phyloP scores from a whole-genome alignment of 805 yeast genomes.

The Candida bentonensis region DNA sequence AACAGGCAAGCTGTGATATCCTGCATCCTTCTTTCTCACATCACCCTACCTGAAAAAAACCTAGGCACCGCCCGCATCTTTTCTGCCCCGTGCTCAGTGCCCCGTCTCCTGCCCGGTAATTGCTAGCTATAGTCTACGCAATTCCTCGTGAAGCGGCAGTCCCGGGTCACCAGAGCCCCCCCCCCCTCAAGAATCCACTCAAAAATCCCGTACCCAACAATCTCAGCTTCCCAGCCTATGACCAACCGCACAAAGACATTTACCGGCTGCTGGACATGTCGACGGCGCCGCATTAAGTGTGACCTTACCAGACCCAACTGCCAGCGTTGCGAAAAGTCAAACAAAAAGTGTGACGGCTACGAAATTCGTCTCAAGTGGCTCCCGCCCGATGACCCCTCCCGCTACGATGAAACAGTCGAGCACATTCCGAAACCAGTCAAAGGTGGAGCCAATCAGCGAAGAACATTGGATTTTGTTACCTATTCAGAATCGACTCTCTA shows the following conservation, averaged over 20 bases:
- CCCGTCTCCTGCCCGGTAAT: too few relatives aligned
- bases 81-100: too few relatives aligned
- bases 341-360: conserved; percentile 67
- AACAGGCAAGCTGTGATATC: too few relatives aligned
- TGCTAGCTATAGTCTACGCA: too few relatives aligned
- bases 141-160: too few relatives aligned
- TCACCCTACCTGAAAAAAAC: too few relatives aligned
- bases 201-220: too few relatives aligned
- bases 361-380: conserved; percentile 72
- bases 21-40: too few relatives aligned
- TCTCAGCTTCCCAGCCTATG: too few relatives aligned
- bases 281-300: conserved; percentile 68
- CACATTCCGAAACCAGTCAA: neutral
- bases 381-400: conserved; percentile 11
- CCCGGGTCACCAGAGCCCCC: too few relatives aligned
- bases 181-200: too few relatives aligned
- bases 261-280: conserved; percentile 81
- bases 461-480: conserved; percentile 59
- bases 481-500: conserved; percentile 49
- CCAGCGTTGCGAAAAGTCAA: conserved; percentile 52
- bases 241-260: conserved; percentile 51
- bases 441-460: neutral
- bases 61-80: too few relatives aligned
- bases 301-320: conserved; percentile 62
- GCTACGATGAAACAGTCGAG: conserved; percentile 1